Conservation (phyloP, 108 stramenopile species). For the Pseudonitzschia delicatissima region DNA sequence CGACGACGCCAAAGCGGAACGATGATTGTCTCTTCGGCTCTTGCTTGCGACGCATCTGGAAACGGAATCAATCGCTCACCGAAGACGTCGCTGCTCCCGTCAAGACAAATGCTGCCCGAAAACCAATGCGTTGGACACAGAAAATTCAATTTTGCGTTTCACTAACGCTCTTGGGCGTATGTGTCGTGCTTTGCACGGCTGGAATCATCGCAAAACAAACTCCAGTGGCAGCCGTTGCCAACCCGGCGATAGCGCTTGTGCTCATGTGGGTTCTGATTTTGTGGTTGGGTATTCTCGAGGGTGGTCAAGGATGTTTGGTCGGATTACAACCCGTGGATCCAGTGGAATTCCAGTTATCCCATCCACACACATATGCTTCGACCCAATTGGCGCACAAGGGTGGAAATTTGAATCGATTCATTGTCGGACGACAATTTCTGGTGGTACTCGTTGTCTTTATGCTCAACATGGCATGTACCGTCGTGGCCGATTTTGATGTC, state of each 20-base stretch:
- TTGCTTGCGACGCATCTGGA: too few relatives aligned
- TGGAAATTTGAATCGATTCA: slow-evolving; percentile 59
- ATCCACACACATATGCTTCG: slow-evolving; percentile 36
- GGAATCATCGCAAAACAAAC: neutral
- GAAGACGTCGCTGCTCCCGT: too few relatives aligned
- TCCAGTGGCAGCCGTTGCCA: neutral
- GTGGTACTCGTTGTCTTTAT: slow-evolving; percentile 56
- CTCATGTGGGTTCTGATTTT: slow-evolving; percentile 40
- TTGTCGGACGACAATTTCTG: slow-evolving; percentile 59
- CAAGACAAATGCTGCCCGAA: too few relatives aligned
- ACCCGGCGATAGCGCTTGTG: neutral
- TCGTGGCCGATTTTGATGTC: too few relatives aligned
- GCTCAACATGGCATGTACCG: slow-evolving; percentile 24
- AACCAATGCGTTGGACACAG: neutral
- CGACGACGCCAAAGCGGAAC: too few relatives aligned
- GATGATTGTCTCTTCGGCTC: too few relatives aligned
- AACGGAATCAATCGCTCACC: too few relatives aligned
- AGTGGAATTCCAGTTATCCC: slow-evolving; percentile 37
- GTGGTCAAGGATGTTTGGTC: slow-evolving; percentile 64
- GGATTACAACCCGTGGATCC: slow-evolving; percentile 56
- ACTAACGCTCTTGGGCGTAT: neutral
- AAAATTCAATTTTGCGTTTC: neutral
- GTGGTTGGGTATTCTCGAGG: slow-evolving; percentile 65
- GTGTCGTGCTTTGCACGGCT: neutral
- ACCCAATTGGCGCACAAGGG: slow-evolving; percentile 51